phyloP scores from a whole-genome alignment of 331 rosid genomes.

The Prunus yedoensis region DNA sequence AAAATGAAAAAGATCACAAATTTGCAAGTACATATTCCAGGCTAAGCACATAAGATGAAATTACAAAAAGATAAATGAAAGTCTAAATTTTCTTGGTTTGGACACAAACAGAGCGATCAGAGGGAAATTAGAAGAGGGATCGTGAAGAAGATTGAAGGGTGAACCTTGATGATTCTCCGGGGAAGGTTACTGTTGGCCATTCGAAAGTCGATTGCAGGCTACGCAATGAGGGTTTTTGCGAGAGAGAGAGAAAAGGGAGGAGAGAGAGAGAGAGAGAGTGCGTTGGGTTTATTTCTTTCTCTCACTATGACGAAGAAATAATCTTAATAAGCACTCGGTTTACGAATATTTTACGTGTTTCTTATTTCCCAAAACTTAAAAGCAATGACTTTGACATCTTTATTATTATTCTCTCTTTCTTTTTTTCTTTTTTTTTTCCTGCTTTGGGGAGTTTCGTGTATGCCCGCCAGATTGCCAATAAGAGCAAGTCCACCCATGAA shows the following conservation, averaged over 20 bases:
- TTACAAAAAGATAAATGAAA: background rate
- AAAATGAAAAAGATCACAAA: background rate
- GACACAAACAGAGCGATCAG: slow-evolving; percentile 31
- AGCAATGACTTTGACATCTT: background rate
- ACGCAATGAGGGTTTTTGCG: slow-evolving; percentile 46
- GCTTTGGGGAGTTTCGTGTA: background rate
- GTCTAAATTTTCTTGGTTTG: background rate
- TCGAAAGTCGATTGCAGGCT: slow-evolving; percentile 55
- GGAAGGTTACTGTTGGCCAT: slow-evolving; percentile 99
- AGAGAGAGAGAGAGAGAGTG: slow-evolving; percentile 21
- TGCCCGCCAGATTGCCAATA: background rate
- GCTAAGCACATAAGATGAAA: background rate
- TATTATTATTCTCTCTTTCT: background rate
- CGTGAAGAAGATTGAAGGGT: slow-evolving; percentile 36
- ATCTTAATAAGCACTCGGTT: background rate
- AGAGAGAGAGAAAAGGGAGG: slow-evolving; percentile 16
- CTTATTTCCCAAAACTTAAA: background rate
- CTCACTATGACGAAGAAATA: slow-evolving; percentile 15
- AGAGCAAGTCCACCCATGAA: too few species aligned
- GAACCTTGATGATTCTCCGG: slow-evolving; percentile 94
- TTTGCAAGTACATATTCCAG: background rate
- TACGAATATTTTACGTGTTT: slow-evolving; percentile 6
- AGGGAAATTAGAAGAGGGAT: slow-evolving; percentile 42
- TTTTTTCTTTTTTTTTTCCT: too few species aligned
- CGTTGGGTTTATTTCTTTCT: slow-evolving; percentile 32